These are phyloP conservation scores for Colletotrichum cordylinicola DNA, from an alignment of 2,329 filamentous ascomycete species.

Conservation along the genomic window DNA sequence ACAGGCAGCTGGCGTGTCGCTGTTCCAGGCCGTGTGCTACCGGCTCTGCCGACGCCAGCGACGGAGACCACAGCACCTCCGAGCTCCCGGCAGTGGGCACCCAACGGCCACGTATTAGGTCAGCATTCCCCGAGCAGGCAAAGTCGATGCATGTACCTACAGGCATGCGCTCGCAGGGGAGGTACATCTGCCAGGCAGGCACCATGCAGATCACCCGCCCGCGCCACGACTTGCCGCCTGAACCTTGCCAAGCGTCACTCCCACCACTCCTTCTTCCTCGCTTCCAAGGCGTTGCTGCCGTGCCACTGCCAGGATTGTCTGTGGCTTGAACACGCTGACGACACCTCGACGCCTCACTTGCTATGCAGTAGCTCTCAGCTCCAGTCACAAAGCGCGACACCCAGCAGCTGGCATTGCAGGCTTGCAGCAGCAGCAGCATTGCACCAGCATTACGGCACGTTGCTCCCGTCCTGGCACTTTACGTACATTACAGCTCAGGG, in stretches of 20 bases:
- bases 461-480: not conserved
- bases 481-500: not conserved
- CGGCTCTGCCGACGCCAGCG: not conserved
- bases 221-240: not conserved
- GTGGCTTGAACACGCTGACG: constrained; percentile 10
- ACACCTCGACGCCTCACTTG: constrained; percentile 8
- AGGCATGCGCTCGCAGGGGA: not conserved
- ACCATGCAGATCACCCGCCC: constrained; percentile 9
- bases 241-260: not conserved
- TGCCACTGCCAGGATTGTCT: not conserved
- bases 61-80: not conserved
- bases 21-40: not conserved
- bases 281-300: not conserved
- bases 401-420: not conserved
- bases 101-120: not conserved
- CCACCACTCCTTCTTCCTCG: not conserved
- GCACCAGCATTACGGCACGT: not conserved
- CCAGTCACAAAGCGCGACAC: not conserved
- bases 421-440: not conserved
- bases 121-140: not conserved
- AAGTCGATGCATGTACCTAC: not conserved
- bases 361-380: constrained; percentile 7
- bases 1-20: not conserved
- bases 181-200: not conserved
- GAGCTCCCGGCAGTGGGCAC: not conserved